Evolutionary conservation across 1,284 basidiomycete species (phyloP), one percentile per base, ranked within the genome.

Genomic region (Malassezia pachydermatis): DNA sequence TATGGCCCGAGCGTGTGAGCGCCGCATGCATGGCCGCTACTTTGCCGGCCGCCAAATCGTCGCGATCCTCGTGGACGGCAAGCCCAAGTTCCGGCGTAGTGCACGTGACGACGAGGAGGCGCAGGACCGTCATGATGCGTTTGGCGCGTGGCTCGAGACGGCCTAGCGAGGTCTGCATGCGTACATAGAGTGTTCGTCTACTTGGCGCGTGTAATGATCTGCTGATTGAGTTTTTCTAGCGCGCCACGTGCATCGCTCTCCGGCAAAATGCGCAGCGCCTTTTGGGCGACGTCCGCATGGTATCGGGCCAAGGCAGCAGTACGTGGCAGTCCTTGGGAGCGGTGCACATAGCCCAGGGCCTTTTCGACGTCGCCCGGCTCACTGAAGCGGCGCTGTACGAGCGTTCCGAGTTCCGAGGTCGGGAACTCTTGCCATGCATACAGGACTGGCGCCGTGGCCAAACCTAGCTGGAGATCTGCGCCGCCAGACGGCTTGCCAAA

Each of bases 1-100:
- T 3, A 82, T 86, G 45, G 92, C 92, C 0, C 81, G 86, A 70
- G n/a, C 17, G 5, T 19, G 34, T 25, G 14, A 32, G 20, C 45
- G 89, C 82, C 95, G 86, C 82, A 96, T 96, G 89, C 81, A 95
- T 60, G 86, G 87, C 1, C 79, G 94, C 19, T 96, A 82, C 74
- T 98, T 98, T 70, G 85, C 81, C 19, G 86, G 86, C 2, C 79
- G 86, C 44, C 77, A 81, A 53, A 78, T 98, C 39, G 81, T 84
- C 62, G 92, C 92, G 0, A 80, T 79, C 5, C 74, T 92, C 4
- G 88, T 82, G 70, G 77, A 78, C 22, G 88, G 87, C 32, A 84
- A 81, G 70, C 83, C 89, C 60, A 77, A 82, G 41, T 98, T 86
- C 76, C 79, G 77, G 2, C 39, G 37, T 16, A 45, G 46, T 16